Evolutionary conservation across 1,139 yeast genomes (phyloP).

Genomic region (Trichomonascaceae sp.): DNA sequence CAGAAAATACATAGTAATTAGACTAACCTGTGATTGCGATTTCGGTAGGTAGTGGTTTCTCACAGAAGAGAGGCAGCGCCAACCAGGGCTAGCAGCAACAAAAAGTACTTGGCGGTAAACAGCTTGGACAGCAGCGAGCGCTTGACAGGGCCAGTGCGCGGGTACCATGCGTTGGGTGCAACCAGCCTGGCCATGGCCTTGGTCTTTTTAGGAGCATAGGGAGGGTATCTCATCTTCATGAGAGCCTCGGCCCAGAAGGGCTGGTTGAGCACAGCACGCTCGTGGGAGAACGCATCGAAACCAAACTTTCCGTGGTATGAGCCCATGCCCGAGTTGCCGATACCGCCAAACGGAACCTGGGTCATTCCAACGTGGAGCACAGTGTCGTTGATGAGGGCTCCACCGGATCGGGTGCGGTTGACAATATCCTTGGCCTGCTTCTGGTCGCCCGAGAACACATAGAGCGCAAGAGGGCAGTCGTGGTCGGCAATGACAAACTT

Average conservation of each 20-base stretch:
- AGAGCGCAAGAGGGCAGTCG: slow-evolving; percentile 84
- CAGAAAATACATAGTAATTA: too few relatives aligned
- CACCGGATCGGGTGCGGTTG: slow-evolving; percentile 59
- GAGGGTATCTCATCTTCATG: slow-evolving; percentile 56
- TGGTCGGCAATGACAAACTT: slow-evolving; percentile 36
- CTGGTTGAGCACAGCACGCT: slow-evolving; percentile 55
- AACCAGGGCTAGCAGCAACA: slow-evolving; percentile 5
- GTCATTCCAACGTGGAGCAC: slow-evolving; percentile 57
- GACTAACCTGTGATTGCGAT: too few relatives aligned
- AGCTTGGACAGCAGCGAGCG: slow-evolving; percentile 9
- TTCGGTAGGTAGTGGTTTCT: too few relatives aligned
- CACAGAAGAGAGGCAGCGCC: too few relatives aligned
- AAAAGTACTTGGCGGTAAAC: slow-evolving; percentile 5
- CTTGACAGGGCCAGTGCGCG: slow-evolving; percentile 14
- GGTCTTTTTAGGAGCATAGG: slow-evolving; percentile 33
- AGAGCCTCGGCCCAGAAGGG: slow-evolving; percentile 53
- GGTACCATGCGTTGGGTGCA: slow-evolving; percentile 11
- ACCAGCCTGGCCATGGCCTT: slow-evolving; percentile 10
- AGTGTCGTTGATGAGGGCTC: slow-evolving; percentile 56
- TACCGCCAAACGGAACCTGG: slow-evolving; percentile 86
- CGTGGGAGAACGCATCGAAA: slow-evolving; percentile 62
- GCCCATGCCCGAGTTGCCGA: slow-evolving; percentile 67
- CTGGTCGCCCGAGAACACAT: slow-evolving; percentile 50
- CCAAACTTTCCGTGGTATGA: slow-evolving; percentile 67
- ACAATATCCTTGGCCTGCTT: slow-evolving; percentile 40